phyloP scores from a whole-genome alignment of 192 early-diverging fungal genomes.

The Podila minutissima region DNA sequence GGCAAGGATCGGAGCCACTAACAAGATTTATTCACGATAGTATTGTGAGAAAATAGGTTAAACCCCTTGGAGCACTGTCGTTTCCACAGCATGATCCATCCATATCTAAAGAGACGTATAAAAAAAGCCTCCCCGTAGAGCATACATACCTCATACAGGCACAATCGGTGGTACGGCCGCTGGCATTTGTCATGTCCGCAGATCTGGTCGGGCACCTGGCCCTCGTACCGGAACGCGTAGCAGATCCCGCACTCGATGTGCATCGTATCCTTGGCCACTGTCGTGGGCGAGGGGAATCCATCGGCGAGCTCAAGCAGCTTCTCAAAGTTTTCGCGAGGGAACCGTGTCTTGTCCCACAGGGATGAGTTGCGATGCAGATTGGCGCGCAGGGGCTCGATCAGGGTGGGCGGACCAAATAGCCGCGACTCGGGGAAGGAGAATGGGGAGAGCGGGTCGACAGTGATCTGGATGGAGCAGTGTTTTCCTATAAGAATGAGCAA shows the following conservation, averaged over 20 bases:
- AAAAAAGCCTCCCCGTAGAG: background rate
- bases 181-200: constrained; percentile 42
- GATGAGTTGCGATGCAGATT: constrained; percentile 27
- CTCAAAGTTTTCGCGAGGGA: constrained; percentile 35
- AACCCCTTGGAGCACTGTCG: background rate
- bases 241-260: constrained; percentile 49
- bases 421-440: constrained; percentile 23
- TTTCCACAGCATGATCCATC: background rate
- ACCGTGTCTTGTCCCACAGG: constrained; percentile 23
- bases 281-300: constrained; percentile 37
- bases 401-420: constrained; percentile 26
- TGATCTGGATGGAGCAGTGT: constrained; percentile 49
- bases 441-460: constrained; percentile 23
- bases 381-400: constrained; percentile 30
- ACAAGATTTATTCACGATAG: background rate
- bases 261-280: constrained; percentile 31
- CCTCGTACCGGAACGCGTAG: constrained; percentile 41
- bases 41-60: background rate
- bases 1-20: constrained; percentile 41
- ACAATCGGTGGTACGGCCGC: constrained; percentile 29
- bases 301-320: constrained; percentile 18
- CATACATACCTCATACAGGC: constrained; percentile 34
- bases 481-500: constrained; percentile 12
- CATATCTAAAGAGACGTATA: background rate
- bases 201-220: constrained; percentile 41